Evolutionary conservation across 2,329 filamentous ascomycete species (phyloP).

Genomic region (Verruconis gallopava): DNA sequence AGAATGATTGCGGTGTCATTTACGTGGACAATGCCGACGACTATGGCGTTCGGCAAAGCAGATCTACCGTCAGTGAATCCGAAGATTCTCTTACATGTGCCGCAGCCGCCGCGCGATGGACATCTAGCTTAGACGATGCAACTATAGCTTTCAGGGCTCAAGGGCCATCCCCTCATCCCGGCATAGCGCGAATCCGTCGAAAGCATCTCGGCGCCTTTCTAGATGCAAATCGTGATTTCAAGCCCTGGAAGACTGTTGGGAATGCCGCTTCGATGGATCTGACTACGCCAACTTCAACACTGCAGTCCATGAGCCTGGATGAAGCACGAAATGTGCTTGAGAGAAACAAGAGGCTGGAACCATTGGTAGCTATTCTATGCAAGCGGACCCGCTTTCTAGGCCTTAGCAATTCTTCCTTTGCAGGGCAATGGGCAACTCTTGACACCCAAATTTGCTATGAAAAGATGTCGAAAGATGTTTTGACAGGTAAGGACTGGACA

Average conservation of each 20-base stretch:
- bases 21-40: constrained; percentile 35
- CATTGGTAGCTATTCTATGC: constrained; percentile 33
- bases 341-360: constrained; percentile 29
- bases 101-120: constrained; percentile 23
- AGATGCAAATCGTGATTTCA: constrained; percentile 14
- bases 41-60: constrained; percentile 33
- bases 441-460: constrained; percentile 35
- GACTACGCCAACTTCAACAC: constrained; percentile 1
- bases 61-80: constrained; percentile 29
- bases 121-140: constrained; percentile 9
- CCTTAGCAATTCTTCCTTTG: constrained; percentile 29
- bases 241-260: constrained; percentile 14
- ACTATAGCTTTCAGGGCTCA: constrained; percentile 10
- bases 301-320: constrained; percentile 13
- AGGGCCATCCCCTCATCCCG: constrained; percentile 13
- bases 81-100: constrained; percentile 23
- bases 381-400: constrained; percentile 37
- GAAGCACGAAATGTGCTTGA: constrained; percentile 30
- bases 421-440: constrained; percentile 34
- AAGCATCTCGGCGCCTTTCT: constrained; percentile 31
- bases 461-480: constrained; percentile 17
- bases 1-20: constrained; percentile 28
- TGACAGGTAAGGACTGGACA: constrained; percentile 21
- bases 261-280: neutral
- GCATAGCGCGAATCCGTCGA: constrained; percentile 24